These are phyloP conservation scores for Paecilomyces formosus DNA, from an alignment of 2,329 filamentous ascomycete species.

Conservation along the genomic window DNA sequence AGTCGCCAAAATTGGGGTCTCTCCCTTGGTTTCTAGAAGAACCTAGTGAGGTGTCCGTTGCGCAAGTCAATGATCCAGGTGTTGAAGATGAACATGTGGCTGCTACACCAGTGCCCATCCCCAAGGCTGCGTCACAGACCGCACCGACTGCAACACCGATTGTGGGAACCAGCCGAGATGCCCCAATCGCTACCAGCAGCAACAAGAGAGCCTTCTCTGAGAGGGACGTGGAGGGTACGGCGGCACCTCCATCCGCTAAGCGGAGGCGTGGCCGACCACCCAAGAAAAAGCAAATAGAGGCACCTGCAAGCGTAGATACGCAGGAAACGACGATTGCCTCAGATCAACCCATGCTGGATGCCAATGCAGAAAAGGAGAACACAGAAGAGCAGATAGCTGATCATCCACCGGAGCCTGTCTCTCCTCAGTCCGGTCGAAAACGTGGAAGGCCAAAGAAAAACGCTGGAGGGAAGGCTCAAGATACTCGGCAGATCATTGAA, in stretches of 20 bases:
- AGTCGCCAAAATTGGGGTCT: constrained; percentile 21
- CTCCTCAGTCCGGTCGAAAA: not conserved
- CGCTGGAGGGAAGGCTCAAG: not conserved
- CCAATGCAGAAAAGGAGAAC: not conserved
- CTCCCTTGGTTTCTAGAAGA: constrained; percentile 28
- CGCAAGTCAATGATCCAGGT: not conserved
- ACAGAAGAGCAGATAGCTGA: not conserved
- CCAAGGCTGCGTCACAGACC: not conserved
- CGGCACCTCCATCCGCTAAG: not conserved
- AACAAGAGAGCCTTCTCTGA: not conserved
- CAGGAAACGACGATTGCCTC: constrained; percentile 1
- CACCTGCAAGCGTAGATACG: constrained; percentile 1
- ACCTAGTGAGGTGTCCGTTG: not conserved
- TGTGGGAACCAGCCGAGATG: not conserved
- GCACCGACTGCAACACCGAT: not conserved
- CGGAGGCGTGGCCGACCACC: constrained; percentile 7
- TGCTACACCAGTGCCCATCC: not conserved
- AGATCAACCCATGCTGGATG: not conserved
- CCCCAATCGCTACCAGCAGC: not conserved
- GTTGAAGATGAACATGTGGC: not conserved
- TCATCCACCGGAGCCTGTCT: not conserved
- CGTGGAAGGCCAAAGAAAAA: not conserved
- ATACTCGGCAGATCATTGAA: not conserved
- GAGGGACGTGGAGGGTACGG: not conserved
- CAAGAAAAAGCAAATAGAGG: constrained; percentile 13